Conservation (phyloP, 176 grass and related monocot species). For the Phoenix dactylifera region DNA sequence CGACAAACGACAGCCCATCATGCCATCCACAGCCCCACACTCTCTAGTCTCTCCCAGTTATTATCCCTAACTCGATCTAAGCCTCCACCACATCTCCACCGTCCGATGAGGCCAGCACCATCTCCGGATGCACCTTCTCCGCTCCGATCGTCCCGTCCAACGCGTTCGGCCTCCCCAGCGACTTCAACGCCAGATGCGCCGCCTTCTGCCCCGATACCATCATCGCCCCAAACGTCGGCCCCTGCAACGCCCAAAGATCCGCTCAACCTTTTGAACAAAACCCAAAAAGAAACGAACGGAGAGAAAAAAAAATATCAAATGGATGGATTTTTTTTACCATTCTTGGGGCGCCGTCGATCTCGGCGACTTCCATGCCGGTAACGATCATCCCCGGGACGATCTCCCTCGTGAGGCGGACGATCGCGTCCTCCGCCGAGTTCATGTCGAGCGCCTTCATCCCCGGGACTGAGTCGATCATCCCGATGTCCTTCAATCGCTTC, state of each 20-base stretch:
- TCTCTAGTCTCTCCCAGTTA: no score
- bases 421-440: slow-evolving; percentile 85
- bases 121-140: neutral
- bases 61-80: neutral
- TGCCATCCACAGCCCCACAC: no score
- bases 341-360: neutral
- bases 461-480: slow-evolving; percentile 75
- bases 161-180: neutral
- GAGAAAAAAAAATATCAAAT: neutral
- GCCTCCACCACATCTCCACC: neutral
- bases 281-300: neutral
- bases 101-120: neutral
- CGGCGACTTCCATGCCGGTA: slow-evolving; percentile 15
- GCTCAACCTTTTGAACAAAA: neutral
- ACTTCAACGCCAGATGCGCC: neutral
- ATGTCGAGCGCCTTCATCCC: slow-evolving; percentile 92
- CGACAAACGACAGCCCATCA: no score
- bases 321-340: neutral
- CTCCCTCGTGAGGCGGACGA: slow-evolving; percentile 80
- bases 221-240: neutral
- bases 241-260: neutral
- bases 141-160: neutral
- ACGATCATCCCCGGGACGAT: slow-evolving; percentile 92
- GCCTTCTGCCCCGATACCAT: neutral
- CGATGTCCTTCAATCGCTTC: slow-evolving; percentile 86